Base-by-base conservation (phyloP, 768 basidiomycete species). In the Tylopilus sp. region DNA sequence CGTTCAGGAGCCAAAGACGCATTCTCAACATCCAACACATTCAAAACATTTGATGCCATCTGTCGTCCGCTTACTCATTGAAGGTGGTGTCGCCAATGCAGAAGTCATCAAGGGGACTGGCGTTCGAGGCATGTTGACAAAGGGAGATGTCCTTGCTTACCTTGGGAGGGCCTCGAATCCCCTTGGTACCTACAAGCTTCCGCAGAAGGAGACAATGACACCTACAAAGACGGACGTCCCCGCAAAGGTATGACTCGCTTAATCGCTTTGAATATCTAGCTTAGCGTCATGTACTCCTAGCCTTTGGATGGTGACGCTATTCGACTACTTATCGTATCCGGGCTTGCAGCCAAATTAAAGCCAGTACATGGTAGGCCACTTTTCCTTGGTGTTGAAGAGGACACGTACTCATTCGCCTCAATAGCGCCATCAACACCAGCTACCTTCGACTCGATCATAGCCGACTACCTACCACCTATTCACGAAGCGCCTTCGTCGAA, bases 111-210 rank as follows among this genome's bases (percentile, higher is more conserved):
- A 86, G 57, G 94, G 89, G 7, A 96, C 93, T 3, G 96, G 96
- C 45, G 77, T 90, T 48, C 80, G 89, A 33, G 96, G 97, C 14
- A 95, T 94, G 87, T 70, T 98, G 55, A 98, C 95, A 44, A 98
- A 98, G 70, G 97, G 97, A 12, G 96, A 99, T 65, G 86, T 98
- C 2, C 78, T 99, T 26, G 75, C 91, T 3, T 85, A 83, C 71
- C 76, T 97, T 6, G 96, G 96, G 19, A 85, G 86, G 70, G 89
- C 93, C 19, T 85, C 85, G 12, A 77, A 78, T 31, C 89, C 92
- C 1, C 75, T 78, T 19, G 92, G 92, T 33, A 88, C 89, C 3
- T 89, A 78, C 72, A 86, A 85, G 66, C 76, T 76, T 58, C 58
- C 72, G 14, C 59, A 61, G 38, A 61, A 62, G 41, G 62, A 68